Evolutionary conservation across 164 flowering plant species (phyloP), one percentile per base, ranked within the genome.

Genomic region (Stephania yunnanensis): DNA sequence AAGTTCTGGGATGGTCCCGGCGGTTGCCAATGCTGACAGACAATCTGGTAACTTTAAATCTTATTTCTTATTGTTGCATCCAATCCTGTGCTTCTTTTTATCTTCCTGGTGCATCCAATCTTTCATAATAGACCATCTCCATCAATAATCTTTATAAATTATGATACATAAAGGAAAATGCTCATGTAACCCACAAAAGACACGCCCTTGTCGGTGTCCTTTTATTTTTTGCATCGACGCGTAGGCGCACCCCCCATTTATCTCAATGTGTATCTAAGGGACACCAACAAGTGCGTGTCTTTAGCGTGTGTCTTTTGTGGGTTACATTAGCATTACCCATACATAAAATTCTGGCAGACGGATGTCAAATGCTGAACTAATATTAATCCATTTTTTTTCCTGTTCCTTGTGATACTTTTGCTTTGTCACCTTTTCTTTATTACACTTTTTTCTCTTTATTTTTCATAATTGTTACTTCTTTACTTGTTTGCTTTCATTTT

Each of bases 1-100:
- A 70, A 89, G 95, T 80, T 85, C 91, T 77, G 97, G 86, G 46
- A 69, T 86, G 71, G 82, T 88, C 15, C 90, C 89, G 71, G 84
- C 80, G 65, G 76, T 82, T 78, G 83, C 82, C 29, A 86, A 73
- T 83, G 80, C 82, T 36, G 94, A 89, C 63, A 83, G 94, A 75
- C 84, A 80, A 53, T 73, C 89, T 80, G 94, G 97, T 90, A 74
- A 29, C 48, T 74, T 15, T 66, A 36, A 65, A 65, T 31, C 8
- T 10, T 44, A 25, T n/a, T 20, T 42, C 17, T 52, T 13, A 9
- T 1, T 15, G 17, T 20, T 52, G n/a, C 12, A 25, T 52, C 67
- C 6, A 48, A 0, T 48, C 4, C 53, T 48, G 53, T 8, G 2
- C 53, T 48, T 46, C 11, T 6, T 25, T 70, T 17, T 9, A 12